These are phyloP conservation scores for Zoysia matrella DNA, from an alignment of 202 grass and related monocot species.

Conservation along the genomic window DNA sequence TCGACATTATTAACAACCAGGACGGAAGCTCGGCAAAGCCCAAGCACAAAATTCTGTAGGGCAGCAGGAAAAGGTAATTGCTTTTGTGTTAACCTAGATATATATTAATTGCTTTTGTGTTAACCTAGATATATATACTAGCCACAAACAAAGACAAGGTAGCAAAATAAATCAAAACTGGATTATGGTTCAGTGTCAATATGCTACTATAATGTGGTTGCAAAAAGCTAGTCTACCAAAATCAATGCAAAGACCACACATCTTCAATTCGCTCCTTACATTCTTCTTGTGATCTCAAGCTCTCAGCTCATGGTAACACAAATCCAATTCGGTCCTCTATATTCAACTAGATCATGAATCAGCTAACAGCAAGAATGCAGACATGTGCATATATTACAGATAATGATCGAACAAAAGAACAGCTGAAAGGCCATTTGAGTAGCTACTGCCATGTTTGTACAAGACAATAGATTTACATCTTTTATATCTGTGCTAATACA, in stretches of 20 bases:
- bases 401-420: slow-evolving; percentile 5
- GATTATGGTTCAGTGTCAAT: too few relatives aligned
- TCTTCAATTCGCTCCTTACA: background rate
- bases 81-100: background rate
- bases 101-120: too few relatives aligned
- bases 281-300: background rate
- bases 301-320: background rate
- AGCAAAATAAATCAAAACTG: background rate
- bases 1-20: background rate
- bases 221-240: background rate
- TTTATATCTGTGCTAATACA: background rate
- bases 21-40: background rate
- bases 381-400: background rate
- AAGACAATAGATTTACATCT: background rate
- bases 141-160: background rate
- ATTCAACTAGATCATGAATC: background rate
- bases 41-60: background rate
- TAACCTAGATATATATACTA: too few relatives aligned
- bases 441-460: background rate
- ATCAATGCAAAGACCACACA: background rate
- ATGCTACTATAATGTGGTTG: too few relatives aligned
- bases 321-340: background rate
- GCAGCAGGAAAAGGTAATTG: background rate
- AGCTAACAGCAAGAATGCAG: slow-evolving; percentile 19
- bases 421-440: background rate